These are phyloP conservation scores for Cyclocybe aegerita DNA, from an alignment of 768 basidiomycete genomes.

Conservation along the genomic window DNA sequence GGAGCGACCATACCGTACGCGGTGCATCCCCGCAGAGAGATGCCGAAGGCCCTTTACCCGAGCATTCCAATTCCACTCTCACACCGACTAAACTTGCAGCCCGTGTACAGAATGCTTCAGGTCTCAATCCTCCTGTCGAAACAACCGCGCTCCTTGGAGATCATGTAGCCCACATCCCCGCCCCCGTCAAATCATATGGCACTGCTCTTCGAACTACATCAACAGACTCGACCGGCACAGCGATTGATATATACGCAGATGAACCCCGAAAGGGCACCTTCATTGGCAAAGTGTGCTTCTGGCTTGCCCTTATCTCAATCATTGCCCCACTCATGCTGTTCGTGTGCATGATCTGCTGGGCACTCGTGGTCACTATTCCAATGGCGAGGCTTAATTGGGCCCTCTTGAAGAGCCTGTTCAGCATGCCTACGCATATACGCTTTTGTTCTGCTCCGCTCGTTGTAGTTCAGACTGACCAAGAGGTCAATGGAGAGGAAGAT, in stretches of 20 bases:
- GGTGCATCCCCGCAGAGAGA: constrained; percentile 26
- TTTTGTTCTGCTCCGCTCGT: constrained; percentile 90
- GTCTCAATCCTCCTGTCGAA: constrained; percentile 42
- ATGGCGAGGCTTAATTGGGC: constrained; percentile 99
- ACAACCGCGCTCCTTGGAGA: constrained; percentile 43
- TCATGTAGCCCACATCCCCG: constrained; percentile 29
- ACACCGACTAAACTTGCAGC: constrained; percentile 34
- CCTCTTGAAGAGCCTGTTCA: constrained; percentile 79
- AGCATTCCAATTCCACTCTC: constrained; percentile 43
- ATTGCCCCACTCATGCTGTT: constrained; percentile 88
- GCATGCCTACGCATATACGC: constrained; percentile 80
- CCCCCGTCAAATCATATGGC: constrained; percentile 68
- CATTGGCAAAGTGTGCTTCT: constrained; percentile 77
- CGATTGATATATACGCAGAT: constrained; percentile 26
- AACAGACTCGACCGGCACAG: constrained; percentile 26
- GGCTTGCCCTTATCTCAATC: constrained; percentile 70
- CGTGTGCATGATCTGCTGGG: constrained; percentile 93
- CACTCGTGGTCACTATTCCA: constrained; percentile 90
- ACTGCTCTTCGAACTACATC: constrained; percentile 41
- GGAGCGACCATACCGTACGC: constrained; percentile 38
- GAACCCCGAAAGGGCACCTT: constrained; percentile 39
- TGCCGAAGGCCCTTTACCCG: constrained; percentile 33
- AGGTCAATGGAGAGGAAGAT: constrained; percentile 14
- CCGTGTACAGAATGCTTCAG: constrained; percentile 42
- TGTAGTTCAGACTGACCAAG: constrained; percentile 40